Base-by-base conservation (phyloP, 345 rosid species). In the Bretschneidera sinensis region DNA sequence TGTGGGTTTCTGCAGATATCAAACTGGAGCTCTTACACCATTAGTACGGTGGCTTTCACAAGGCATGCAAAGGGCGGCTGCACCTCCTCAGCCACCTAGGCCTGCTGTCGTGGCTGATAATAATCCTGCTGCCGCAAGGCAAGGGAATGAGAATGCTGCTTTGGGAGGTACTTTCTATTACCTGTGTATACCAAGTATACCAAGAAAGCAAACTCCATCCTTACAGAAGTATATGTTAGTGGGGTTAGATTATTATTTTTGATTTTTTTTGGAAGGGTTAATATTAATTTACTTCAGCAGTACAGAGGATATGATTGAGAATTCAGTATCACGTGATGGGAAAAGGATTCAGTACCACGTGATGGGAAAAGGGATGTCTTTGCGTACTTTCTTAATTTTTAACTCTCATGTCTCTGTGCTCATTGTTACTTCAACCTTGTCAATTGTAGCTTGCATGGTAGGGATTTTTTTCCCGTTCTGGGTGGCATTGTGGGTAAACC, bases 21-120 rank as follows among this genome's bases (percentile, higher is more conserved):
- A 91, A 78, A 91, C 98, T 47, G 99, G 97, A 65, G 99, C 95
- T 60, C 90, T 95, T 25, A 76, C 99, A 48, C 98, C 99, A 0
- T 74, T 95, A 66, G 72, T 91, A 24, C 78, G 85, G 63, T 82
- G 97, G 99, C 92, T 95, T 50, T 86, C 97, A 17, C 97, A 88
- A 74, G 89, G 96, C 62, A 95, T 91, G 99, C 95, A 85, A 57
- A 95, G 99, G 75, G 98, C 96, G 20, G 99, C 95, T 50, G 85
- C 84, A 17, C 96, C 96, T 69, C 96, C 97, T 61, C 83, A 49
- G 49, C 92, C 79, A 51, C 89, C 83, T 0, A 78, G 88, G 77
- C 87, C 95, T 33, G 92, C 83, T 70, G 79, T 43, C 0, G 74
- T 89, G 70, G 89, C 84, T 64, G 96, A 86, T 64, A 83, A 86